A percentile compares a stretch with the other conserved stretches of the same genome.
Evolutionary conservation across 495 filamentous ascomycete species (phyloP).

Genomic region (Paragyromitra xinjiangensis): DNA sequence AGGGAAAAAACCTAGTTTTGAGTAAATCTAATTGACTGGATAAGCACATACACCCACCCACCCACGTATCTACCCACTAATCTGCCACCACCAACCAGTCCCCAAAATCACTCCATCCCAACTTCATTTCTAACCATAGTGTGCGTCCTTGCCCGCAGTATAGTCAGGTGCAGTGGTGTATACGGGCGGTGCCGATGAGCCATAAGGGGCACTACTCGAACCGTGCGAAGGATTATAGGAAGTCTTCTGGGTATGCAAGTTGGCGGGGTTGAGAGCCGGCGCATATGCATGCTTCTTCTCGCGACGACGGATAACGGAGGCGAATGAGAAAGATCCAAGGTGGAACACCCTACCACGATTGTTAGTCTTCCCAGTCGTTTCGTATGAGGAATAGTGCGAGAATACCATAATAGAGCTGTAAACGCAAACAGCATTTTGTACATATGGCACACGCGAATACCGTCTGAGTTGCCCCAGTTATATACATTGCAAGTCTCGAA

Average conservation of each 20-base stretch:
- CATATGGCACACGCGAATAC: slow-evolving; percentile 54
- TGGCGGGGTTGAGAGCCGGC: slow-evolving; percentile 36
- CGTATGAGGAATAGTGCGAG: neutral
- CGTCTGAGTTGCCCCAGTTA: slow-evolving; percentile 47
- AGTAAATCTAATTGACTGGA: slow-evolving; percentile 3
- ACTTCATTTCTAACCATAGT: slow-evolving; percentile 6
- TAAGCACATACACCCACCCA: neutral
- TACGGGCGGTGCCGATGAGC: slow-evolving; percentile 20
- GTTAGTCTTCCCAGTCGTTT: slow-evolving; percentile 13
- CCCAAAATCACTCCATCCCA: neutral
- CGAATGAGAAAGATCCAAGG: slow-evolving; percentile 27
- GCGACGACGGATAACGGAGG: slow-evolving; percentile 13
- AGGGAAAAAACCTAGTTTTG: neutral
- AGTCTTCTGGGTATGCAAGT: slow-evolving; percentile 25
- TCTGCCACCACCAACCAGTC: neutral
- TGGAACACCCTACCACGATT: slow-evolving; percentile 17
- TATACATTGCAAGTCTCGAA: slow-evolving; percentile 29
- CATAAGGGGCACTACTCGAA: slow-evolving; percentile 15
- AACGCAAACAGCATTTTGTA: slow-evolving; percentile 55
- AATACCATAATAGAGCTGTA: slow-evolving; percentile 35
- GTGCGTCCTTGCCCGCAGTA: slow-evolving; percentile 20
- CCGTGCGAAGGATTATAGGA: slow-evolving; percentile 18
- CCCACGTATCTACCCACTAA: neutral
- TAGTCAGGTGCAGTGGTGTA: slow-evolving; percentile 34
- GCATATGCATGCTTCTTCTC: slow-evolving; percentile 33